Evolutionary conservation across 352 stramenopile species (phyloP).

Genomic region (Phytophthora rubi): DNA sequence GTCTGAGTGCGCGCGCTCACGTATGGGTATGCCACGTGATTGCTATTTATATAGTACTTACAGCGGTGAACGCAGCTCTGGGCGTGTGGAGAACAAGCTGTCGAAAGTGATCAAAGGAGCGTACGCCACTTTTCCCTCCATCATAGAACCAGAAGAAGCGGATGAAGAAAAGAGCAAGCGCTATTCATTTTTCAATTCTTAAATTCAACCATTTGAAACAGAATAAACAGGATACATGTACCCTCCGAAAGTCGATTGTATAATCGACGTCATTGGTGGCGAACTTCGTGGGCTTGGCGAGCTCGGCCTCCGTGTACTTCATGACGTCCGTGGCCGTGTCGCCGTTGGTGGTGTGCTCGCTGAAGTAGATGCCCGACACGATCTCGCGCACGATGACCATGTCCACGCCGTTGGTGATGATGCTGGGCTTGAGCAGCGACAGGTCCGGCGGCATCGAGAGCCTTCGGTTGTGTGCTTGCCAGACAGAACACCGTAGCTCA

Average conservation of each 20-base stretch:
- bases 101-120: background rate
- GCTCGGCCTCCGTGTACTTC: constrained; percentile 97
- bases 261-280: constrained; percentile 17
- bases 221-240: too few species aligned
- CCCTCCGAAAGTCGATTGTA: too few species aligned
- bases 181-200: background rate
- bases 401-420: constrained; percentile 90
- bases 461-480: too few species aligned
- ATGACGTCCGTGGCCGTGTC: constrained; percentile 93
- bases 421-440: too few species aligned
- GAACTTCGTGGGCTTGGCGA: constrained; percentile 85
- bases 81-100: background rate
- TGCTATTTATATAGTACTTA: background rate
- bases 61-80: background rate
- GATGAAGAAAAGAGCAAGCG: background rate
- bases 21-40: background rate
- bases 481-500: too few species aligned
- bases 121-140: background rate
- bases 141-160: background rate
- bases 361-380: constrained; percentile 99
- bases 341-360: constrained; percentile 80
- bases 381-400: constrained; percentile 99
- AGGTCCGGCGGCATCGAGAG: too few species aligned
- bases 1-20: background rate
- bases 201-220: too few species aligned